Conservation (phyloP, 2,329 filamentous ascomycete species). For the Epichloe aotearoae region DNA sequence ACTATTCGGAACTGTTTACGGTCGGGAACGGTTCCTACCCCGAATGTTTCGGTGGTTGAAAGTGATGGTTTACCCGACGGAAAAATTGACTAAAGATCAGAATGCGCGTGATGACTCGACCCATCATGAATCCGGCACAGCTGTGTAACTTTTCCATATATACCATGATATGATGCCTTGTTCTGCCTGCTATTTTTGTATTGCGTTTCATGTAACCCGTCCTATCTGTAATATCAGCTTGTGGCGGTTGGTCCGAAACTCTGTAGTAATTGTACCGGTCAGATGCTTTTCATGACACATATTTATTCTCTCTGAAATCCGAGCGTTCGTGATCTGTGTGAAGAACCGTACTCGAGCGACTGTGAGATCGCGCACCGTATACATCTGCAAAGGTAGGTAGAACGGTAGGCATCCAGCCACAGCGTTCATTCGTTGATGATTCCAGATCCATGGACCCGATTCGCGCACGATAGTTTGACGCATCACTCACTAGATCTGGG, state of each 20-base stretch:
- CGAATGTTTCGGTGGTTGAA: neutral
- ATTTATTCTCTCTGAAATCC: no score
- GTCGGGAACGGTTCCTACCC: neutral
- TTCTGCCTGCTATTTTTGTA: neutral
- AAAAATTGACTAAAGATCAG: neutral
- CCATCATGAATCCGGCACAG: neutral
- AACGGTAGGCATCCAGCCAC: no score
- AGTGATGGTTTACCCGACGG: neutral
- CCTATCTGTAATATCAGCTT: slow-evolving; percentile 1
- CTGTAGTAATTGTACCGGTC: neutral
- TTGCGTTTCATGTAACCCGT: neutral
- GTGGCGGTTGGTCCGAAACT: slow-evolving; percentile 3
- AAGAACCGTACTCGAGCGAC: no score
- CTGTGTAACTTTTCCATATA: neutral
- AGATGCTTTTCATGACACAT: neutral
- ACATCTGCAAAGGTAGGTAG: no score
- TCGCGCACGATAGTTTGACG: no score
- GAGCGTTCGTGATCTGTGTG: no score
- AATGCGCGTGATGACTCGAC: neutral
- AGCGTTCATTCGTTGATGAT: no score
- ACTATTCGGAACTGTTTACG: neutral
- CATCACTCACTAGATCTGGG: neutral
- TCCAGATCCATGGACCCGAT: no score
- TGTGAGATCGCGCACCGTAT: no score
- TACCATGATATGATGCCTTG: slow-evolving; percentile 1